Evolutionary conservation across 257 asterid genomes (phyloP).

Genomic region (Fraxinus cuspidata): DNA sequence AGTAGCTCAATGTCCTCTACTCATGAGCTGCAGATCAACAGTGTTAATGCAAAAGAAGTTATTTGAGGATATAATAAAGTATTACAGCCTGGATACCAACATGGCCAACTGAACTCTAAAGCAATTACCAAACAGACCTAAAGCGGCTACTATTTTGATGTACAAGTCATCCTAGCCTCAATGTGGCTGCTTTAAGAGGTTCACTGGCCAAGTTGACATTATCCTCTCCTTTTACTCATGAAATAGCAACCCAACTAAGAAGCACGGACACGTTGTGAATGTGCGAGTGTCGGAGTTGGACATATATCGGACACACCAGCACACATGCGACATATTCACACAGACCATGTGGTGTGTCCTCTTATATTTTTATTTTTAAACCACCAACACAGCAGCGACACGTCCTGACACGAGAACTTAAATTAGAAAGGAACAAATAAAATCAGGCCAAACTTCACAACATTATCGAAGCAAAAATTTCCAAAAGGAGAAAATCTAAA

Average conservation of each 20-base stretch:
- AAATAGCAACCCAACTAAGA: not conserved
- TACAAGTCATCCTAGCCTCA: slow-evolving; percentile 4
- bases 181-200: slow-evolving; percentile 15
- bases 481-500: not conserved
- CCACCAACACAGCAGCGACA: not conserved
- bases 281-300: too few relatives aligned
- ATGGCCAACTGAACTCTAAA: slow-evolving; percentile 14
- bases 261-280: not conserved
- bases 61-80: not conserved
- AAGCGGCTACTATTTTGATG: not conserved
- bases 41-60: not conserved
- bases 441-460: not conserved
- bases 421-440: not conserved
- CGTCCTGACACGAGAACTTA: not conserved
- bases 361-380: not conserved
- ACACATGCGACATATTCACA: not conserved
- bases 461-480: not conserved
- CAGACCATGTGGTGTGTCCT: not conserved
- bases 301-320: not conserved
- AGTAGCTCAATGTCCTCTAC: not conserved
- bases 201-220: slow-evolving; percentile 25
- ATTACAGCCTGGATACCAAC: slow-evolving; percentile 5
- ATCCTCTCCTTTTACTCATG: slow-evolving; percentile 13
- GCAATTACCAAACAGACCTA: slow-evolving; percentile 18
- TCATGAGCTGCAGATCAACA: slow-evolving; percentile 8